These are phyloP conservation scores for Blastobotrys terrestris DNA, from an alignment of 805 yeast genomes.

Conservation along the genomic window DNA sequence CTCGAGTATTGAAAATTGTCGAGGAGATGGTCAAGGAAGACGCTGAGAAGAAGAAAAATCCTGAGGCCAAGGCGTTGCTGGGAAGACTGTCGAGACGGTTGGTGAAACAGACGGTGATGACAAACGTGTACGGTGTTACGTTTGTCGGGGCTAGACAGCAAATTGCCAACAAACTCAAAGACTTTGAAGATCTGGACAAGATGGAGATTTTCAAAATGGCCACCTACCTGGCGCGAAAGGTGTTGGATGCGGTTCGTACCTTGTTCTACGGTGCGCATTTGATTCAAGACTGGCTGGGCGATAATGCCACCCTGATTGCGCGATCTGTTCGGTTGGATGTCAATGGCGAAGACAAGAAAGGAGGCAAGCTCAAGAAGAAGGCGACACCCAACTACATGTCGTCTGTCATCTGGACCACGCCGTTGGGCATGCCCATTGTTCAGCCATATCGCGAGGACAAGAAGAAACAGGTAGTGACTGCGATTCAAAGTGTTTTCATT, in stretches of 20 bases:
- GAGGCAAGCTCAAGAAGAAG: constrained; percentile 25
- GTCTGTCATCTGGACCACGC: constrained; percentile 96
- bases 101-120: constrained; percentile 97
- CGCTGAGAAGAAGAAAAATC: constrained; percentile 21
- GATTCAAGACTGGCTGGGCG: constrained; percentile 94
- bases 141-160: constrained; percentile 89
- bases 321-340: constrained; percentile 68
- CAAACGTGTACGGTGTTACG: constrained; percentile 96
- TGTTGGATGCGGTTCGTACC: constrained; percentile 77
- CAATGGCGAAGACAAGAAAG: constrained; percentile 28
- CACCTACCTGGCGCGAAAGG: constrained; percentile 66
- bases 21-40: constrained; percentile 42
- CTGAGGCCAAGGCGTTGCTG: constrained; percentile 38
- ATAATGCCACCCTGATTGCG: constrained; percentile 73
- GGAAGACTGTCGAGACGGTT: constrained; percentile 75
- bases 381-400: constrained; percentile 59
- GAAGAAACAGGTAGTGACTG: constrained; percentile 65
- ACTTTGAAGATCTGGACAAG: constrained; percentile 45
- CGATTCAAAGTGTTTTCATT: constrained; percentile 79
- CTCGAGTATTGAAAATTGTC: constrained; percentile 49
- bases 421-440: constrained; percentile 90
- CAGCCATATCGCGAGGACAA: constrained; percentile 83
- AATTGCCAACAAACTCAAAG: constrained; percentile 69
- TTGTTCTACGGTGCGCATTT: constrained; percentile 87
- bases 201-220: constrained; percentile 44